Evolutionary conservation across 2,329 filamentous ascomycete genomes (phyloP), one percentile per base, ranked within the genome.

Genomic region (Diaporthe australafricana): DNA sequence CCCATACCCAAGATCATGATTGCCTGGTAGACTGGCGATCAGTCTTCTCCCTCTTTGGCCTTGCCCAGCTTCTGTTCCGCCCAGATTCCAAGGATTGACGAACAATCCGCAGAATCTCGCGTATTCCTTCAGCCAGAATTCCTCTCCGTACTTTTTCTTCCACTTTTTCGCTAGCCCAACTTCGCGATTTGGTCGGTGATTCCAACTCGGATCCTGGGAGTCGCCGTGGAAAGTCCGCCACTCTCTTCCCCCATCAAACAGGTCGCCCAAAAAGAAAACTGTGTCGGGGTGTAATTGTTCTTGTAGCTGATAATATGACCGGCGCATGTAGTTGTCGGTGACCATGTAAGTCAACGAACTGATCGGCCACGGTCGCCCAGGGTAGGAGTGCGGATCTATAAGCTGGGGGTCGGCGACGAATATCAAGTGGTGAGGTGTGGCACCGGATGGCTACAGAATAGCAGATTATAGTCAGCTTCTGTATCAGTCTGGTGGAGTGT

Each of bases 221-320:
- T 86, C 81, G 53, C 89, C 92, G 30, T 86, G 86, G 2, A 82
- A 84, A 16, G 95, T 96, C 76, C 92, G 93, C 96, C 96, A 99
- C 84, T 99, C 96, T 76, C 96, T 89, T 11, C 96, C 96, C 5
- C 96, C 96, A 79, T 99, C 96, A 78, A 99, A 98, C 0, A 99
- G 85, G 79, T 99, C 96, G 9, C 96, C 96, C 0, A 99, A 85
- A 79, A 99, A 98, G 79, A 98, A 90, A 1, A 97, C 86, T 20
- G 93, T 95, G 79, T 98, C 94, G 0, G 96, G 96, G n/a, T 89
- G 89, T 17, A 98, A 86, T 22, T 89, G 84, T 22, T 88, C 84
- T 78, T 98, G 94, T 71, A 98, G 87, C 68, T 92, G 88, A n/a
- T 86, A 88, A 80, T 97, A 98, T 11, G 93, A 91, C 52, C 95